Base-by-base conservation (phyloP, 306 rosid species). In the Aeschynomene evenia region DNA sequence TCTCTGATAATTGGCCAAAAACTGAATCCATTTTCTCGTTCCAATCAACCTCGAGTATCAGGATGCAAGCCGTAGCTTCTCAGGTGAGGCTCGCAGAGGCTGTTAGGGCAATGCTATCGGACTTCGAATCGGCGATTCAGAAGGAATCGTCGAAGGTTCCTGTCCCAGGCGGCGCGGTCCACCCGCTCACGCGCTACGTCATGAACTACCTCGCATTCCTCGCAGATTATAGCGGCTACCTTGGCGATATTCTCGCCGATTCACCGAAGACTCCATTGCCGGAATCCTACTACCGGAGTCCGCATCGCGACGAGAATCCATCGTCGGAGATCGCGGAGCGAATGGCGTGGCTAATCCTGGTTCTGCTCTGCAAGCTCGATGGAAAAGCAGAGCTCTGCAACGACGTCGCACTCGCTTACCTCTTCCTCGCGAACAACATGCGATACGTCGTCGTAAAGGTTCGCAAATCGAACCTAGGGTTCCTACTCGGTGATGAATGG, bases 151-250 rank as follows among this genome's bases (percentile, higher is more conserved):
- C 97, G 2, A 88, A 82, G 66, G 67, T 29, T n/a, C 71, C 90
- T 0, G 85, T 90, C 2, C 94, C 91, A 0, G 81, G 88, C 12
- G 97, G 98, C 14, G 96, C 85, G 2, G 59, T 85, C 71, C 98
- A 93, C 75, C 98, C 97, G 0, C 87, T 93, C n/a, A 90, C 98
- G 7, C 98, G 98, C 29, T 93, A 93, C 77, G 98, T 84, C 2
- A 86, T 93, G 97, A 93, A 93, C 73, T 93, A 90, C 76, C 50
- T 88, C 18, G 13, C 82, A 1, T 70, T 93, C 57, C 91, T 93
- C 29, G 18, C 81, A 59, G 98, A 90, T 33, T 90, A 88, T 84
- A 50, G 73, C 22, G 86, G 70, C 18, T 39, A 73, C 2, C 85
- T 93, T 21, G 20, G 74, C 2, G 91, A 84, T 7, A 82, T 90